Conservation (phyloP, 2,329 filamentous ascomycete species). For the Hyphodiscus sp. region DNA sequence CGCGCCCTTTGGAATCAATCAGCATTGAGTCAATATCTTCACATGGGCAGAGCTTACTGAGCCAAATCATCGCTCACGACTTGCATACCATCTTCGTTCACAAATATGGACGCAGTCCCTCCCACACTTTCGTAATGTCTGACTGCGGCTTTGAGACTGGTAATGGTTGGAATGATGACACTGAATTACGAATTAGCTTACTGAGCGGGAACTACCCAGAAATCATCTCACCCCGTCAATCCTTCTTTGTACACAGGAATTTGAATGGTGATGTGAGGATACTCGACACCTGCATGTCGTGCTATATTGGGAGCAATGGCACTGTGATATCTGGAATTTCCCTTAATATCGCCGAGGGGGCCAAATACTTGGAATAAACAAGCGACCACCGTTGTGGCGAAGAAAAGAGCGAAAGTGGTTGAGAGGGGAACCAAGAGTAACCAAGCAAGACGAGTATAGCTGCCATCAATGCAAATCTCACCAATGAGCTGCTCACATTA, state of each 20-base stretch:
- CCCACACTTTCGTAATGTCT: conserved; percentile 53
- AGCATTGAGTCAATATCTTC: not conserved
- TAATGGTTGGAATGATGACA: conserved; percentile 49
- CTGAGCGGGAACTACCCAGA: not conserved
- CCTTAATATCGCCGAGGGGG: conserved; percentile 14
- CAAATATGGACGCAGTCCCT: conserved; percentile 58
- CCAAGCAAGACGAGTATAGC: not conserved
- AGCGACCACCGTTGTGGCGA: conserved; percentile 12
- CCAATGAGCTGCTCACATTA: not conserved
- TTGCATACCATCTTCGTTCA: conserved; percentile 65
- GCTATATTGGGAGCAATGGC: conserved; percentile 33
- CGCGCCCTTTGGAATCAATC: conserved; percentile 41
- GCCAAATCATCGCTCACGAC: conserved; percentile 29
- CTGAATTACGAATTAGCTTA: conserved; percentile 9
- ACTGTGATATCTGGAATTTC: conserved; percentile 15
- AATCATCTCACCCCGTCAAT: conserved; percentile 21
- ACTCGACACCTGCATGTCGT: conserved; percentile 10
- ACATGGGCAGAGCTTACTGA: conserved; percentile 14
- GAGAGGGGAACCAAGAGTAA: not conserved
- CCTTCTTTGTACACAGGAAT: conserved; percentile 45
- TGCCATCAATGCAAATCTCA: not conserved
- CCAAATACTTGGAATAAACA: conserved; percentile 18
- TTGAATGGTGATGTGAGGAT: conserved; percentile 40
- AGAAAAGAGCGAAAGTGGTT: conserved; percentile 1
- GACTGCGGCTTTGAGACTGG: conserved; percentile 52